Percentiles rank a stretch among this genome's conserved stretches.
These are phyloP conservation scores for Neurospora sp. DNA, from an alignment of 495 filamentous ascomycete species.

Conservation along the genomic window DNA sequence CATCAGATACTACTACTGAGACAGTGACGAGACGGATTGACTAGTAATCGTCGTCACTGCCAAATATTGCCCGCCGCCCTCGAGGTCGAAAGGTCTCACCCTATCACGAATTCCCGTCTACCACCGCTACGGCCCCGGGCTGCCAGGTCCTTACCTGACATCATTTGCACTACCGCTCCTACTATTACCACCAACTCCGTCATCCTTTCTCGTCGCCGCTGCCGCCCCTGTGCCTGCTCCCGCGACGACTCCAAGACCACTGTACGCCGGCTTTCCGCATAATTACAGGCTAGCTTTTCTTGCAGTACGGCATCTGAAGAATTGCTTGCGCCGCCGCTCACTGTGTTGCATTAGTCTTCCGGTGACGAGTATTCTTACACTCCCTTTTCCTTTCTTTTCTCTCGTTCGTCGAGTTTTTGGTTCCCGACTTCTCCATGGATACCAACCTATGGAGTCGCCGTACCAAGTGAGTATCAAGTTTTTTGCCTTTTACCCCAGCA, in stretches of 20 bases:
- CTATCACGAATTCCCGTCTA: not conserved
- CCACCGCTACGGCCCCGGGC: not conserved
- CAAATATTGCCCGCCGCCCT: not conserved
- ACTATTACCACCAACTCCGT: not conserved
- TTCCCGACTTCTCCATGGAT: constrained; percentile 30
- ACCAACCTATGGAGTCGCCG: constrained; percentile 73
- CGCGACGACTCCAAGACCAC: not conserved
- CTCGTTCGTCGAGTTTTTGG: constrained; percentile 16
- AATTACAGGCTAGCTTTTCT: not conserved
- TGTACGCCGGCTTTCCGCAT: not conserved
- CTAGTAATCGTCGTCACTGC: not conserved
- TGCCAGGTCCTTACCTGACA: not conserved
- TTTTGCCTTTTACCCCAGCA: not conserved
- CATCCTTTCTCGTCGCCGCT: not conserved
- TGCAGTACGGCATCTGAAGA: not conserved
- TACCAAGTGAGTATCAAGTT: constrained; percentile 60
- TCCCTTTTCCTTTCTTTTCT: constrained; percentile 2
- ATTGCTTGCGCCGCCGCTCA: not conserved
- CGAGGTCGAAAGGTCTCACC: not conserved
- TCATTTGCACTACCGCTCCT: not conserved
- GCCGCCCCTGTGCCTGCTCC: not conserved
- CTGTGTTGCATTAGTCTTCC: not conserved
- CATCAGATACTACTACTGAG: not conserved
- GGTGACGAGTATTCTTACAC: constrained; percentile 2
- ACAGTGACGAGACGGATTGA: not conserved